Conservation (phyloP, 495 filamentous ascomycete species). For the Tirmania nivea region DNA sequence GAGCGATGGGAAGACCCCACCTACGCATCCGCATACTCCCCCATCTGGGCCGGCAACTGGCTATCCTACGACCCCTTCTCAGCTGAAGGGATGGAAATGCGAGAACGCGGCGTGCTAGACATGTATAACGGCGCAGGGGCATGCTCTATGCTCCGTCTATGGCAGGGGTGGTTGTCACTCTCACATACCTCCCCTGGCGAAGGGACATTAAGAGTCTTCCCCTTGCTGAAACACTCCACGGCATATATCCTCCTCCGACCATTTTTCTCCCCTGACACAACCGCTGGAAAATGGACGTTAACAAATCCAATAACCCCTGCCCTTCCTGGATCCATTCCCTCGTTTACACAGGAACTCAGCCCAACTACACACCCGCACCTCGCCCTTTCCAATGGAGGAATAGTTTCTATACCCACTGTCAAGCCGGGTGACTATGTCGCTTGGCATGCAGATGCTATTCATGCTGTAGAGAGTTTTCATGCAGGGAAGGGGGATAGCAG, state of each 20-base stretch:
- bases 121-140: constrained; percentile 64
- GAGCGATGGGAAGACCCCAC: constrained; percentile 72
- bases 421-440: constrained; percentile 69
- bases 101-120: constrained; percentile 47
- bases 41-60: constrained; percentile 56
- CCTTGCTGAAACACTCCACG: constrained; percentile 47
- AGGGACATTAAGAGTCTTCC: constrained; percentile 69
- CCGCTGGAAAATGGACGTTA: not conserved
- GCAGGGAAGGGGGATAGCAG: constrained; percentile 46
- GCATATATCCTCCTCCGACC: constrained; percentile 69
- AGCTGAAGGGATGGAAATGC: constrained; percentile 51
- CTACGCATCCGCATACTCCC: constrained; percentile 52
- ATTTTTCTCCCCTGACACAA: constrained; percentile 39
- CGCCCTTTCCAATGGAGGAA: constrained; percentile 33
- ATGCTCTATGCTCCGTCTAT: constrained; percentile 70
- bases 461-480: constrained; percentile 66
- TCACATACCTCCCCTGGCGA: constrained; percentile 47
- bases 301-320: constrained; percentile 22
- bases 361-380: constrained; percentile 55
- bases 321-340: constrained; percentile 57
- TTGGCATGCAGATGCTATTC: constrained; percentile 78
- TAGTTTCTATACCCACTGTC: constrained; percentile 61
- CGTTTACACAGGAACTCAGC: constrained; percentile 57
- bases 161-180: constrained; percentile 74
- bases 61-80: constrained; percentile 40